A percentile compares a stretch with the other conserved stretches of the same genome.
Evolutionary conservation across 805 yeast genomes (phyloP).

Genomic region (Schizosaccharomyces cryophilus): DNA sequence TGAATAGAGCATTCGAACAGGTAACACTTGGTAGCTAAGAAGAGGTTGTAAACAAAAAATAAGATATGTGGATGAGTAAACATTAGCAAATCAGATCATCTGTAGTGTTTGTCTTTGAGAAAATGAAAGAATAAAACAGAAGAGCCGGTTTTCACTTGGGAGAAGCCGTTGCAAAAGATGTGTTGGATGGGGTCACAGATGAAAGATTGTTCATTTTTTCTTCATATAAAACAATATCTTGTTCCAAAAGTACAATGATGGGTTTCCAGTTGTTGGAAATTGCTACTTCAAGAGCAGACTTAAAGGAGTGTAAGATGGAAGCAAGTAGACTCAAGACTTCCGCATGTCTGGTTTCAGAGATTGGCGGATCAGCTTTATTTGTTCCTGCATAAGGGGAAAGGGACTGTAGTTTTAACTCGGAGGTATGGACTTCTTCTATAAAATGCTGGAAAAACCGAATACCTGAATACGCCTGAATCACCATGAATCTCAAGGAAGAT

Average conservation of each 20-base stretch:
- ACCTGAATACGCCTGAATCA: background rate
- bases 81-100: too few species aligned
- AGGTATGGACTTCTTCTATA: background rate
- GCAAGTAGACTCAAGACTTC: background rate
- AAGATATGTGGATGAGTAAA: too few species aligned
- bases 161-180: too few species aligned
- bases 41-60: too few species aligned
- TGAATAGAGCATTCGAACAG: too few species aligned
- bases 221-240: background rate
- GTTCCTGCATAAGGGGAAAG: background rate
- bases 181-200: too few species aligned
- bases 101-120: too few species aligned
- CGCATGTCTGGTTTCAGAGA: background rate
- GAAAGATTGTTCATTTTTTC: too few species aligned
- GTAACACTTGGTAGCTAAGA: too few species aligned
- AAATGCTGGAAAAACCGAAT: background rate
- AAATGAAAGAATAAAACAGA: too few species aligned
- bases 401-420: background rate
- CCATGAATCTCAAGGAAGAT: background rate
- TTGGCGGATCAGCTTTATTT: background rate
- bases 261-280: background rate
- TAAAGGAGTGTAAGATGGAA: background rate
- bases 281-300: background rate
- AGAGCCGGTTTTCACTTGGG: too few species aligned
- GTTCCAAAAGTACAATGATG: background rate